Percentiles rank a stretch among this genome's conserved stretches.
phyloP scores from a whole-genome alignment of 768 basidiomycete species.

The Termitomyces sp. region DNA sequence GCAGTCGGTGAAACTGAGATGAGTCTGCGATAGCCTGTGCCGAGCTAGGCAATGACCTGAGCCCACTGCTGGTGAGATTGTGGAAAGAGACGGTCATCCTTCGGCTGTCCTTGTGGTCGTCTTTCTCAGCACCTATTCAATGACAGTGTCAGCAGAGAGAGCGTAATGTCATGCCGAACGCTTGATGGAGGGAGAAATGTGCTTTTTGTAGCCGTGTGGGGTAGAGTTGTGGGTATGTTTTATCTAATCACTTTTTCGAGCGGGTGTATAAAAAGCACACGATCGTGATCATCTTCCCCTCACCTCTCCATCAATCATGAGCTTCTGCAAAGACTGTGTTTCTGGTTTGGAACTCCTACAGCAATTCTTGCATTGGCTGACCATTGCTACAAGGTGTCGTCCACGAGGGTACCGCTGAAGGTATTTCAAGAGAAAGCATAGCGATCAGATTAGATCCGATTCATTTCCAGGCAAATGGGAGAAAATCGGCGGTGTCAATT shows the following conservation, averaged over 20 bases:
- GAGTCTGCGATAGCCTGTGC: no score
- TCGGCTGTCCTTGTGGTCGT: no score
- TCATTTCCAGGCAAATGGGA: conserved; percentile 40
- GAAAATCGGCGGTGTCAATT: conserved; percentile 41
- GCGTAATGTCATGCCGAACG: no score
- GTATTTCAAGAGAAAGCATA: conserved; percentile 20
- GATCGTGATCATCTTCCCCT: not conserved
- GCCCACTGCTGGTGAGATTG: no score
- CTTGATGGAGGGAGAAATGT: not conserved
- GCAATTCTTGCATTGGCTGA: not conserved
- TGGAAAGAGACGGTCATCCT: not conserved
- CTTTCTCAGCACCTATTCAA: not conserved
- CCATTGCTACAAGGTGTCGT: conserved; percentile 35
- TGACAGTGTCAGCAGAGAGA: no score
- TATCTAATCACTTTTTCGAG: not conserved
- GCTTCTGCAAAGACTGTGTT: conserved; percentile 45
- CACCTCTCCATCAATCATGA: conserved; percentile 21
- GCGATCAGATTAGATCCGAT: conserved; percentile 4
- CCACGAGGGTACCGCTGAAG: conserved; percentile 46
- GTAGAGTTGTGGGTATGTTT: no score
- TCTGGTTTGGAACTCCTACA: conserved; percentile 32
- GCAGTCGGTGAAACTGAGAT: no score
- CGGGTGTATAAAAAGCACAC: not conserved
- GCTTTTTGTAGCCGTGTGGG: not conserved
- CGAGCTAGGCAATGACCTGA: no score